Percentiles rank a stretch among this genome's conserved stretches.
Evolutionary conservation across 257 asterid genomes (phyloP).

Genomic region (Scutellaria galericulata): DNA sequence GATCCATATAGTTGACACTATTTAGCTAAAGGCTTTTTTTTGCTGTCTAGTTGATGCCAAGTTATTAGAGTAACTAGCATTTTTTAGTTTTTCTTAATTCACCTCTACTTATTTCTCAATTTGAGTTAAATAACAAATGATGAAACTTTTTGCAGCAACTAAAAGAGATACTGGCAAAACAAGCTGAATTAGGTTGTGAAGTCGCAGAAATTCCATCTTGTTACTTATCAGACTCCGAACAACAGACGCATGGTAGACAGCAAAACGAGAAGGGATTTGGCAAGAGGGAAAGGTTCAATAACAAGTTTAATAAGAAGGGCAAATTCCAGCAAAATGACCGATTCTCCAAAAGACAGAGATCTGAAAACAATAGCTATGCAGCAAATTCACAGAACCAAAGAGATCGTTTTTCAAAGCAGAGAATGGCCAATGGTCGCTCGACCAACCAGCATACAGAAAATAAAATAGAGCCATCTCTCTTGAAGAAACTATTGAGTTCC

Average conservation of each 20-base stretch:
- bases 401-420: slow-evolving; percentile 40
- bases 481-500: slow-evolving; percentile 69
- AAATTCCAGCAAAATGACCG: slow-evolving; percentile 53
- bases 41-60: no score
- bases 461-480: slow-evolving; percentile 64
- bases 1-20: no score
- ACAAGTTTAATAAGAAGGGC: slow-evolving; percentile 62
- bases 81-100: neutral
- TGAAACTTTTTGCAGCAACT: slow-evolving; percentile 64
- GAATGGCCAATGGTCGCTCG: slow-evolving; percentile 29
- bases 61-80: neutral
- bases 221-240: slow-evolving; percentile 76
- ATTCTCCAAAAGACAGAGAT: slow-evolving; percentile 49
- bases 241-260: slow-evolving; percentile 43
- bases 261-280: slow-evolving; percentile 41
- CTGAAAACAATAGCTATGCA: slow-evolving; percentile 35
- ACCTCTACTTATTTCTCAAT: slow-evolving; percentile 4
- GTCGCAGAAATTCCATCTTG: slow-evolving; percentile 91
- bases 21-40: no score
- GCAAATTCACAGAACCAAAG: slow-evolving; percentile 35
- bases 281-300: slow-evolving; percentile 60
- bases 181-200: slow-evolving; percentile 93
- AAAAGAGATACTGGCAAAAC: slow-evolving; percentile 88
- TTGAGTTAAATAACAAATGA: slow-evolving; percentile 25
- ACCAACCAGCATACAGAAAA: slow-evolving; percentile 13